These are phyloP conservation scores for Aspergillus haitiensis DNA, from an alignment of 495 filamentous ascomycete species.

Conservation along the genomic window DNA sequence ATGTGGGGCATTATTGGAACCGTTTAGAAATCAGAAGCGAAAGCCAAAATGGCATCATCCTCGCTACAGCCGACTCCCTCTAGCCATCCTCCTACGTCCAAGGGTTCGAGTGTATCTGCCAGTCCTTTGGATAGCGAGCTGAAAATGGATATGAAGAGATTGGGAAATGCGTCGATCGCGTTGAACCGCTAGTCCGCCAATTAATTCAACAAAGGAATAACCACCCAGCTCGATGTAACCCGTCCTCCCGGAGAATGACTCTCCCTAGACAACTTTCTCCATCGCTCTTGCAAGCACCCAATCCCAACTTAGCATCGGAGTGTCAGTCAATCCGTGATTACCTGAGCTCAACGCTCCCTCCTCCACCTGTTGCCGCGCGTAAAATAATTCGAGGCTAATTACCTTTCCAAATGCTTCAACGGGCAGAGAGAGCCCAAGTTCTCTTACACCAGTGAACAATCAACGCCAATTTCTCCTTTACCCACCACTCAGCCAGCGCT, in stretches of 20 bases:
- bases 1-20: background rate
- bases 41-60: background rate
- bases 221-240: background rate
- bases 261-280: too few relatives aligned
- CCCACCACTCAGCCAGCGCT: conserved; percentile 42
- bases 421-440: background rate
- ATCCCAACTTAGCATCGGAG: too few relatives aligned
- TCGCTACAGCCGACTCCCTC: background rate
- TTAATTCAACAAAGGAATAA: conserved; percentile 19
- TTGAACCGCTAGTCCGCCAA: conserved; percentile 27
- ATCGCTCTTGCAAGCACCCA: too few relatives aligned
- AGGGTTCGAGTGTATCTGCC: conserved; percentile 23
- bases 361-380: background rate
- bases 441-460: background rate
- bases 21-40: background rate
- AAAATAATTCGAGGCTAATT: background rate
- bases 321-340: background rate
- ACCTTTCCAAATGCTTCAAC: background rate
- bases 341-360: background rate
- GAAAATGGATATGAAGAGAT: conserved; percentile 5
- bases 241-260: too few relatives aligned
- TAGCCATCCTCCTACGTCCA: background rate
- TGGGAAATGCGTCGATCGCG: conserved; percentile 22
- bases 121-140: conserved; percentile 17
- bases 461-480: conserved; percentile 20